phyloP scores from a whole-genome alignment of 1,139 yeast species.

The Debaryomycetaceae sp. region DNA sequence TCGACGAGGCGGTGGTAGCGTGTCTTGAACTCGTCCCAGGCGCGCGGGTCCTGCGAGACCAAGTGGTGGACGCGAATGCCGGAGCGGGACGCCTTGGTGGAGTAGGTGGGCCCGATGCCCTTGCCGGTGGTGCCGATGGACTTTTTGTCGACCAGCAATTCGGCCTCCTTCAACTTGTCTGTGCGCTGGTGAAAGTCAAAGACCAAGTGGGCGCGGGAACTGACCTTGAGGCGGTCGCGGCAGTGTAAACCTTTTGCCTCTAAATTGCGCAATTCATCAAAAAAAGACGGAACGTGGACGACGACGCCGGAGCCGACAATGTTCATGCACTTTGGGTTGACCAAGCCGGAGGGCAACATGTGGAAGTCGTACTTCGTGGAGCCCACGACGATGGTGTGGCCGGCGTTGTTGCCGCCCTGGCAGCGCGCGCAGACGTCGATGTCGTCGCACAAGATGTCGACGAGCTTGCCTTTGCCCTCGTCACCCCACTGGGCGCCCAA shows the following conservation, averaged over 20 bases:
- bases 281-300: constrained; percentile 87
- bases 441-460: constrained; percentile 84
- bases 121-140: constrained; percentile 98
- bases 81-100: constrained; percentile 93
- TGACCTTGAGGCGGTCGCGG: constrained; percentile 70
- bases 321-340: constrained; percentile 83
- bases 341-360: constrained; percentile 95
- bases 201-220: constrained; percentile 92
- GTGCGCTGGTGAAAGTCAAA: constrained; percentile 97
- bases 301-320: constrained; percentile 96
- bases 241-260: constrained; percentile 76
- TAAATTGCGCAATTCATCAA: constrained; percentile 71
- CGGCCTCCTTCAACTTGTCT: constrained; percentile 90
- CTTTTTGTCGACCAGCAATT: constrained; percentile 70
- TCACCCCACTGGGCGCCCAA: constrained; percentile 99
- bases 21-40: constrained; percentile 85
- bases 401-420: constrained; percentile 99
- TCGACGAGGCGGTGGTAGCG: constrained; percentile 68
- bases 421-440: constrained; percentile 97
- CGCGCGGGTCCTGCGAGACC: constrained; percentile 77
- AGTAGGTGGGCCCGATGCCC: constrained; percentile 98
- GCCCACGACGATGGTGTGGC: constrained; percentile 93
- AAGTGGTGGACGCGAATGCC: constrained; percentile 96
- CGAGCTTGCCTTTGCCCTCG: constrained; percentile 98
- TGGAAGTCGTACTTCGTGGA: constrained; percentile 91